Conservation (phyloP, 2,329 filamentous ascomycete genomes). For the Stemphylium vesicarium region DNA sequence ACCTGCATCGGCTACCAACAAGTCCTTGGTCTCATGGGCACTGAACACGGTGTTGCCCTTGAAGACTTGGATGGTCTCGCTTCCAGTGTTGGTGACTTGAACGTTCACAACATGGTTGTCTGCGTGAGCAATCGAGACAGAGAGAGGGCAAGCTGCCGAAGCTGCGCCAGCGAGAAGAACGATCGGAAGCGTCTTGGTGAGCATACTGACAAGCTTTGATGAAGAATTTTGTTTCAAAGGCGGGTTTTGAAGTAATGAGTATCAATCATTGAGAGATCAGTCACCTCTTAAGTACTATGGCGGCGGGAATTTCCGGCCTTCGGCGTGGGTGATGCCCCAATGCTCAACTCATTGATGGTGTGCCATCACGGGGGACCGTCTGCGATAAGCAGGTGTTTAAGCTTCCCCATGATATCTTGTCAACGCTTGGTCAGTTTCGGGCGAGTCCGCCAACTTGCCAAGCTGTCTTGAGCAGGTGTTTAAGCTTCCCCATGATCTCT, state of each 20-base stretch:
- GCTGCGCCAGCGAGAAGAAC: background rate
- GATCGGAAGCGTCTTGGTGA: background rate
- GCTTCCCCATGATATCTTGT: background rate
- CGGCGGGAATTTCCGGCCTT: background rate
- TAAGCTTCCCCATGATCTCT: background rate
- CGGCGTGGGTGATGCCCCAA: background rate
- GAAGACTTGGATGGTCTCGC: background rate
- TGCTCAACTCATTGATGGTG: background rate
- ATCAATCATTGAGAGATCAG: background rate
- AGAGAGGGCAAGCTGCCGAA: background rate
- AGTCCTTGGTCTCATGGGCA: constrained; percentile 19
- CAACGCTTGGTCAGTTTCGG: background rate
- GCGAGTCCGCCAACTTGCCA: background rate
- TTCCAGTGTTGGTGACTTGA: background rate
- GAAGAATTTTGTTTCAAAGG: background rate
- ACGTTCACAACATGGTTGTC: background rate
- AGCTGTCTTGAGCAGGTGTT: background rate
- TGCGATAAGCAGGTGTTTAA: background rate
- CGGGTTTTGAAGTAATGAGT: background rate
- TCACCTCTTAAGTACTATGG: background rate
- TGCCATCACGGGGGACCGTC: background rate
- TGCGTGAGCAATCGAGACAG: background rate
- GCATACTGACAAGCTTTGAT: background rate
- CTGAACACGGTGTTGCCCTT: constrained; percentile 25
- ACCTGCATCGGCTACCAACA: constrained; percentile 20